Conservation (phyloP, 305 asterid genomes). For the Fraxinus platypoda region DNA sequence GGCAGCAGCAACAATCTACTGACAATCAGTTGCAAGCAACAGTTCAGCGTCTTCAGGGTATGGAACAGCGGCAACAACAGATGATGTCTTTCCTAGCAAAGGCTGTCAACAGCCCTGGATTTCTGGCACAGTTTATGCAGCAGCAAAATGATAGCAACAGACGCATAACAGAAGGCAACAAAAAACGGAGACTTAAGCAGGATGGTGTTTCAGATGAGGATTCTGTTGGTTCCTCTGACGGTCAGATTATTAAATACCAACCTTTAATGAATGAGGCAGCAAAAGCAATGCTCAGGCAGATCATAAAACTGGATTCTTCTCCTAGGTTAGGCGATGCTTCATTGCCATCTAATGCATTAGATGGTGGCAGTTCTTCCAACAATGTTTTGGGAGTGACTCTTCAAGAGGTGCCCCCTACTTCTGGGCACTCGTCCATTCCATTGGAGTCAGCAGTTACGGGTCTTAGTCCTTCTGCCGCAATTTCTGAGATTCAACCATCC, state of each 20-base stretch:
- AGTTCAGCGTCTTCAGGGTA: slow-evolving; percentile 81
- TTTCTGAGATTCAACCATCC: slow-evolving; percentile 43
- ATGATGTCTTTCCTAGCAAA: slow-evolving; percentile 96
- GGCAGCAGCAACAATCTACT: slow-evolving; percentile 90
- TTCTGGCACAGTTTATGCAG: slow-evolving; percentile 81
- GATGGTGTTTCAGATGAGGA: slow-evolving; percentile 43
- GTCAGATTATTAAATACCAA: slow-evolving; percentile 81
- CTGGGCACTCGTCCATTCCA: slow-evolving; percentile 36
- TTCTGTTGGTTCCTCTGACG: slow-evolving; percentile 44
- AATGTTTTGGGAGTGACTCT: slow-evolving; percentile 62
- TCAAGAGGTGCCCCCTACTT: slow-evolving; percentile 52
- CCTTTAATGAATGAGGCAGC: slow-evolving; percentile 84
- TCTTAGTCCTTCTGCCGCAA: slow-evolving; percentile 30
- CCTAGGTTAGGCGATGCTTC: slow-evolving; percentile 46
- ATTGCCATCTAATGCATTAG: slow-evolving; percentile 35
- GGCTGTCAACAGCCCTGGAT: slow-evolving; percentile 89
- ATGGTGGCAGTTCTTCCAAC: slow-evolving; percentile 34
- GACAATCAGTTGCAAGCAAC: slow-evolving; percentile 67
- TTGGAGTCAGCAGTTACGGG: slow-evolving; percentile 27
- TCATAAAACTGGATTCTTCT: slow-evolving; percentile 58
- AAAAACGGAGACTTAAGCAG: slow-evolving; percentile 75
- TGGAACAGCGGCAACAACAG: slow-evolving; percentile 95
- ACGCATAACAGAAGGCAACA: slow-evolving; percentile 59
- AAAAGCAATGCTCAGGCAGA: slow-evolving; percentile 70
- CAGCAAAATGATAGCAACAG: slow-evolving; percentile 63